phyloP scores from a whole-genome alignment of 192 early-diverging fungal genomes.

The Coemansia sp. region DNA sequence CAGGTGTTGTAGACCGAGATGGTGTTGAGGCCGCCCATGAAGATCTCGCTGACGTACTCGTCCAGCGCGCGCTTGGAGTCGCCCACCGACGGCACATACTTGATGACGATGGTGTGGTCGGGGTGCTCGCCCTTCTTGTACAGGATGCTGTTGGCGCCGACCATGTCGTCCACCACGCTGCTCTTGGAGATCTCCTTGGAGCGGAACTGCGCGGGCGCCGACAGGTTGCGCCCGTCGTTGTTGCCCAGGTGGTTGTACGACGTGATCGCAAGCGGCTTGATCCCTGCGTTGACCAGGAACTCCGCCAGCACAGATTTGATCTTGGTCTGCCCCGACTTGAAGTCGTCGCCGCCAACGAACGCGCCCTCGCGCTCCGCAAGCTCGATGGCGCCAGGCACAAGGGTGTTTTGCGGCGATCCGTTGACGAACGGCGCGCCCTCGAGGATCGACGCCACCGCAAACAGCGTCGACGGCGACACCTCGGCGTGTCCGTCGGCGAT shows the following conservation, averaged over 20 bases:
- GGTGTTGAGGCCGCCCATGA: conserved; percentile 97
- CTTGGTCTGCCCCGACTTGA: conserved; percentile 99
- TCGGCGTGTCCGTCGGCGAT: conserved; percentile 84
- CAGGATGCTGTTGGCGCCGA: conserved; percentile 87
- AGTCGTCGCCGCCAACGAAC: conserved; percentile 98
- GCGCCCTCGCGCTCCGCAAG: conserved; percentile 86
- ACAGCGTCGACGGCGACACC: conserved; percentile 94
- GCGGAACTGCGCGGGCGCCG: conserved; percentile 96
- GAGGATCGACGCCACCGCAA: conserved; percentile 93
- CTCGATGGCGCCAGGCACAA: conserved; percentile 92
- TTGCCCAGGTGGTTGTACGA: conserved; percentile 99
- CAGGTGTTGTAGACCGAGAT: conserved; percentile 99
- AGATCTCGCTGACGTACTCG: conserved; percentile 98
- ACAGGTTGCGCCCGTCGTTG: conserved; percentile 99
- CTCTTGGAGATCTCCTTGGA: conserved; percentile 99
- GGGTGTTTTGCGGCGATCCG: conserved; percentile 99
- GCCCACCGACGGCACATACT: conserved; percentile 95
- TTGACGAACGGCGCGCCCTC: conserved; percentile 98
- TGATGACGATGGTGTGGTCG: conserved; percentile 94
- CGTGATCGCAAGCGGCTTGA: conserved; percentile 96
- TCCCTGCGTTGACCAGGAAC: conserved; percentile 97
- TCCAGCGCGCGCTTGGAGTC: conserved; percentile 98
- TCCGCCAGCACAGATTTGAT: conserved; percentile 98
- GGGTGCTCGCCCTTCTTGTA: conserved; percentile 81
- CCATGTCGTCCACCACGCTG: conserved; percentile 99